A percentile compares a stretch with the other conserved stretches of the same genome.
phyloP scores from a whole-genome alignment of 2,329 filamentous ascomycete species.

The Mollisia scopiformis region DNA sequence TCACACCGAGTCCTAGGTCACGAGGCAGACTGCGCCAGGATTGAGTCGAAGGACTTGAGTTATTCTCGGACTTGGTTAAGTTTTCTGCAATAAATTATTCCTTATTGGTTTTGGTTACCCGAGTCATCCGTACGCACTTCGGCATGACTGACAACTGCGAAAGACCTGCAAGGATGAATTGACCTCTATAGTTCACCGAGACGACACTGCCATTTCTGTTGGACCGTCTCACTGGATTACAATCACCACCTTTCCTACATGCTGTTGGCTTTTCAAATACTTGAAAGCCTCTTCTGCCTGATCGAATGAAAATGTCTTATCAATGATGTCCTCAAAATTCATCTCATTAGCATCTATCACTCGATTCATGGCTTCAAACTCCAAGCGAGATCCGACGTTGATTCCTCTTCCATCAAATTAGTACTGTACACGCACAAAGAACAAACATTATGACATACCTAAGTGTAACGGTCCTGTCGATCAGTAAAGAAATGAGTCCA shows the following conservation, averaged over 20 bases:
- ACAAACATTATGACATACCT: not conserved
- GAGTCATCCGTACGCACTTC: too few relatives aligned
- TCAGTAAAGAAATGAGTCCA: not conserved
- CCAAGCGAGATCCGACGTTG: not conserved
- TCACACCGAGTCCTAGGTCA: not conserved
- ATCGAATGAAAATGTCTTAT: not conserved
- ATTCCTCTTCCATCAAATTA: not conserved
- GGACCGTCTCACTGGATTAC: not conserved
- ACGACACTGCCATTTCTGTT: too few relatives aligned
- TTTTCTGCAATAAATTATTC: not conserved
- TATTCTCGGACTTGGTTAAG: too few relatives aligned
- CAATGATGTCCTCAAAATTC: not conserved
- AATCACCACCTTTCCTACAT: not conserved
- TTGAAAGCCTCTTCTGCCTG: not conserved
- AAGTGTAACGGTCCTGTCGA: not conserved
- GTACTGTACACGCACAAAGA: too few relatives aligned
- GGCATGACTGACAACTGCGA: too few relatives aligned
- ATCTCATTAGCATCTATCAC: not conserved
- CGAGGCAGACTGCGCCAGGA: not conserved
- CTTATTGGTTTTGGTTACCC: not conserved
- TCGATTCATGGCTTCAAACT: not conserved
- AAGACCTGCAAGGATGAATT: too few relatives aligned
- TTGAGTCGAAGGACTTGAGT: not conserved
- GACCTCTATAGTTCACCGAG: too few relatives aligned
- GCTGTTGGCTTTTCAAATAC: not conserved